A percentile compares a stretch with the other conserved stretches of the same genome.
Evolutionary conservation across 129 eudicot species (phyloP).

Genomic region (Flaveria sonorensis): DNA sequence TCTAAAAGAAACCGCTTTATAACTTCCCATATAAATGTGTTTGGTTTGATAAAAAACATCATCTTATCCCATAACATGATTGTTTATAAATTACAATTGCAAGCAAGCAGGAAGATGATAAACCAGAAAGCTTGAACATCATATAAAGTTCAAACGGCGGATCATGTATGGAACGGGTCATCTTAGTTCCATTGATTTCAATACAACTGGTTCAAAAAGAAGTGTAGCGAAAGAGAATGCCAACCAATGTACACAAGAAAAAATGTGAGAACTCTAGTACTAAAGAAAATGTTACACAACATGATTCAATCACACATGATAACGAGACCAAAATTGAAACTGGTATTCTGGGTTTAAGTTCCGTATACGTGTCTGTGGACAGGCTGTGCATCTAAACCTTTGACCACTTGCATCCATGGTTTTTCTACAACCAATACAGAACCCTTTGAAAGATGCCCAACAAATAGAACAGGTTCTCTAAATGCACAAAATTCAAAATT

Average conservation of each 20-base stretch:
- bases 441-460: slow-evolving; percentile 70
- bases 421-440: slow-evolving; percentile 70
- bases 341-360: slow-evolving; percentile 44
- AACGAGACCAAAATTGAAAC: slow-evolving; percentile 23
- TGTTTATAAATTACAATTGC: no score
- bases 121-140: no score
- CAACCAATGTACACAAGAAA: background rate
- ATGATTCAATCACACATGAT: background rate
- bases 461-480: slow-evolving; percentile 80
- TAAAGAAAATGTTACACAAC: slow-evolving; percentile 23
- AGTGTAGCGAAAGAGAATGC: no score
- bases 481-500: slow-evolving; percentile 67
- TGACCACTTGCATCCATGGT: slow-evolving; percentile 76
- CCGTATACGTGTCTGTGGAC: slow-evolving; percentile 85
- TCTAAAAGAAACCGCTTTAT: no score
- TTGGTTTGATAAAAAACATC: no score
- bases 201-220: no score
- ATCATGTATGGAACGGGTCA: no score
- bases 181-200: no score
- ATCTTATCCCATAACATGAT: no score
- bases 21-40: no score
- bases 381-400: slow-evolving; percentile 64
- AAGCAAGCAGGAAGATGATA: no score
- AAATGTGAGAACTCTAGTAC: background rate
- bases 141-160: no score